These are phyloP conservation scores for Paxillus ammoniavirescens DNA, from an alignment of 768 basidiomycete species.

Conservation along the genomic window DNA sequence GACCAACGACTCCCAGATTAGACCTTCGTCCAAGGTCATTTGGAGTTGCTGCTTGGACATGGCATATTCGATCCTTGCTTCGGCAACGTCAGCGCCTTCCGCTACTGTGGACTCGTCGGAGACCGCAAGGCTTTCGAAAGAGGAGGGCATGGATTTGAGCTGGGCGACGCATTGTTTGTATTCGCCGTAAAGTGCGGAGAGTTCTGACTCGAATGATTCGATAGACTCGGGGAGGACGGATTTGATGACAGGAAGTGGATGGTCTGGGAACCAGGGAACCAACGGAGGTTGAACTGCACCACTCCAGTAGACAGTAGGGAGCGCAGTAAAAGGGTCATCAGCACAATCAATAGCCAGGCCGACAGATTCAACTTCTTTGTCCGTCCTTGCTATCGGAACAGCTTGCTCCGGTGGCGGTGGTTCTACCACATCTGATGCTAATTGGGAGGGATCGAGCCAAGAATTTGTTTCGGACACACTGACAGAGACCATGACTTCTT, in stretches of 20 bases:
- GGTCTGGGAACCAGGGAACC: neutral
- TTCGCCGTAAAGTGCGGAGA: conserved; percentile 49
- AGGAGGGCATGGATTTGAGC: conserved; percentile 40
- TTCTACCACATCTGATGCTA: neutral
- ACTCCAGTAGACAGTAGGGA: conserved; percentile 28
- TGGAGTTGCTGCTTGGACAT: conserved; percentile 65
- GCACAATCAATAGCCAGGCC: conserved; percentile 14
- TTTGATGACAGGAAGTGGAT: neutral
- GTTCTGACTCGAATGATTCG: conserved; percentile 32
- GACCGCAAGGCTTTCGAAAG: conserved; percentile 15
- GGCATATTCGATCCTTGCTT: conserved; percentile 40
- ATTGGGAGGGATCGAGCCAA: conserved; percentile 17
- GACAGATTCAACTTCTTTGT: conserved; percentile 1
- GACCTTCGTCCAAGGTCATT: conserved; percentile 58
- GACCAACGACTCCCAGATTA: conserved; percentile 52
- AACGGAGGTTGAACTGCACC: conserved; percentile 17
- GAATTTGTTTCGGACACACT: conserved; percentile 3
- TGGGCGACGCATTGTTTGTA: conserved; percentile 48
- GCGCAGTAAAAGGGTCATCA: conserved; percentile 9
- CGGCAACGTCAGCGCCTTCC: conserved; percentile 26
- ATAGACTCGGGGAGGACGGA: conserved; percentile 10
- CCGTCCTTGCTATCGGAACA: conserved; percentile 4
- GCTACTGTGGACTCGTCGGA: conserved; percentile 3
- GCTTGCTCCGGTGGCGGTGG: conserved; percentile 9
- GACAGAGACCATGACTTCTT: conserved; percentile 8